These are phyloP conservation scores for Pythium coloratum DNA, from an alignment of 352 stramenopile species.

Conservation along the genomic window DNA sequence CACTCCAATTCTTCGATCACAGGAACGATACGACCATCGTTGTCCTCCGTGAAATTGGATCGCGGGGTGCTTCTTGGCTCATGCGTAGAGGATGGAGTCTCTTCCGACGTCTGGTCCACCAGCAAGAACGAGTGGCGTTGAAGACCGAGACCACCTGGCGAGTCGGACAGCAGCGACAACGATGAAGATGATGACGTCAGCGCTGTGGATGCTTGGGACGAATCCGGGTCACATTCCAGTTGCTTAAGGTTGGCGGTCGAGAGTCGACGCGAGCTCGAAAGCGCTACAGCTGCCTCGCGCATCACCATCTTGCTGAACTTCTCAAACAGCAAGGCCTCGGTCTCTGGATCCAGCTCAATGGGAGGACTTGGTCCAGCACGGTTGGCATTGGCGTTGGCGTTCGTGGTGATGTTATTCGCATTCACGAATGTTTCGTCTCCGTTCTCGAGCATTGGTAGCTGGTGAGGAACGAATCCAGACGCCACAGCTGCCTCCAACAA, in stretches of 20 bases:
- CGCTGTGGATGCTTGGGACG: slow-evolving; percentile 12
- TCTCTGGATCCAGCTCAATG: slow-evolving; percentile 38
- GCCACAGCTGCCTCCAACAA: slow-evolving; percentile 48
- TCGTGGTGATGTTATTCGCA: background rate
- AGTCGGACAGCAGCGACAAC: slow-evolving; percentile 7
- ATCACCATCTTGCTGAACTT: slow-evolving; percentile 56
- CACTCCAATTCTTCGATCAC: slow-evolving; percentile 28
- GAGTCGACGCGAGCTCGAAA: slow-evolving; percentile 13
- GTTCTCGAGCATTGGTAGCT: slow-evolving; percentile 50
- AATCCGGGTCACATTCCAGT: slow-evolving; percentile 39
- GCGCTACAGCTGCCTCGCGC: slow-evolving; percentile 14
- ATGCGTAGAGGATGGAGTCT: background rate
- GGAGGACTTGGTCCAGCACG: background rate
- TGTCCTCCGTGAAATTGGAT: slow-evolving; percentile 22
- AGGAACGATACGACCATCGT: slow-evolving; percentile 17
- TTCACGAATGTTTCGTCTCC: slow-evolving; percentile 26
- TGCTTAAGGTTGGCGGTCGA: slow-evolving; percentile 23
- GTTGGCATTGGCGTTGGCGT: no score
- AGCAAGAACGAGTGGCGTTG: slow-evolving; percentile 9
- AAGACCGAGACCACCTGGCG: background rate
- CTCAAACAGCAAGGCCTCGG: slow-evolving; percentile 58
- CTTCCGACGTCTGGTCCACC: slow-evolving; percentile 8
- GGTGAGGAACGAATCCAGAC: slow-evolving; percentile 18
- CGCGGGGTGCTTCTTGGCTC: background rate
- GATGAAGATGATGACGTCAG: slow-evolving; percentile 7